Evolutionary conservation across 1,284 basidiomycete genomes (phyloP).

Genomic region (Microbotryum violaceum): DNA sequence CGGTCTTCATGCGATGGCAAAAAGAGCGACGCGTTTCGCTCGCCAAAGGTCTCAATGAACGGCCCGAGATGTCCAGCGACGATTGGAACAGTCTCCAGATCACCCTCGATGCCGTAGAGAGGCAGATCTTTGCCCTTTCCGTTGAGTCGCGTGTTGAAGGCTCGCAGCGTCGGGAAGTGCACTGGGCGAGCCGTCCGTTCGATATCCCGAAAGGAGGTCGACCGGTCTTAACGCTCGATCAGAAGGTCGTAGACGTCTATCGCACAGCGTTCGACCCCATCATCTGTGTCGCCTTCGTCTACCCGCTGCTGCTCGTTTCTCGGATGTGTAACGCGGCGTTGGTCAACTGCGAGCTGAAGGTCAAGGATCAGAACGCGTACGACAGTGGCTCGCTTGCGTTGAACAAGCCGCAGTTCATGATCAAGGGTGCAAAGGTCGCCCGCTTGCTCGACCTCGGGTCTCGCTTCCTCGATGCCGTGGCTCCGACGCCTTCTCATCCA

Average conservation of each 20-base stretch:
- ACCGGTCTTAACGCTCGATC: constrained; percentile 2
- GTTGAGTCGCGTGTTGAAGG: neutral
- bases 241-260: neutral
- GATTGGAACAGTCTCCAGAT: constrained; percentile 10
- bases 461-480: constrained; percentile 11
- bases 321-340: constrained; percentile 15
- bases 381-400: neutral
- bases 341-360: constrained; percentile 4
- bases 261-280: constrained; percentile 9
- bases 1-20: constrained; percentile 18
- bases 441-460: constrained; percentile 11
- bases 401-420: neutral
- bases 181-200: constrained; percentile 3
- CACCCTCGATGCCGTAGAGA: constrained; percentile 4
- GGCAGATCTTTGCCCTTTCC: constrained; percentile 4
- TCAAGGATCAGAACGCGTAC: neutral
- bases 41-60: neutral
- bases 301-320: constrained; percentile 7
- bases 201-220: neutral
- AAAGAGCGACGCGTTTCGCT: neutral
- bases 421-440: constrained; percentile 4
- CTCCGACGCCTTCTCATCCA: constrained; percentile 12
- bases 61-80: neutral
- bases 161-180: neutral
- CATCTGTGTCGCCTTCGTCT: constrained; percentile 9